Base-by-base conservation (phyloP, 768 basidiomycete species). In the Coprinellus micaceus region DNA sequence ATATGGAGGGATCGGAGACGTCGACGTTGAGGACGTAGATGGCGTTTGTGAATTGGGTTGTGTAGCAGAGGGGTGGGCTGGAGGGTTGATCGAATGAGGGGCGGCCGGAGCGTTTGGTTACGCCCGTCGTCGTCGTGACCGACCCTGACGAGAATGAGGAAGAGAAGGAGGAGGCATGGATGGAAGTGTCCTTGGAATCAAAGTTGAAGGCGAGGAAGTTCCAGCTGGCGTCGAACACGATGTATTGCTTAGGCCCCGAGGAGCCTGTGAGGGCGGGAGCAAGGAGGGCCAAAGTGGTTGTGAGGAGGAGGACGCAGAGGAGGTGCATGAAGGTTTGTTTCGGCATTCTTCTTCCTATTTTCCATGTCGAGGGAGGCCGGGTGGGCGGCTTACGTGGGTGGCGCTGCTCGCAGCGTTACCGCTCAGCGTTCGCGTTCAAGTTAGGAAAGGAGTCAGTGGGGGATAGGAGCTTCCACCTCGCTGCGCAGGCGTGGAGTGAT, bases 191-290 rank as follows among this genome's bases (percentile, higher is more conserved):
- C 64, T 89, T 87, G 57, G 84, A 86, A 54, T 86, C 82, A 58
- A 91, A 82, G 53, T 89, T 91, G 67, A 98, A 91, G 21, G 87
- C 90, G 52, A 91, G 83, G 52, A 98, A 80, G 69, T 95, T 92
- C 84, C 87, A 94, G 63, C 71, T 74, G 41, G 77, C 64, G 66
- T 96, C 94, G 66, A 95, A 94, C 21, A 86, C 81, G 37, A 93
- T 76, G 67, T 94, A 96, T 21, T 62, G 61, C 17, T 67, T 55
- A n/a, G 68, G 68, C n/a, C 65, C 64, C 24, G 59, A 58, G 5
- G 61, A 58, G 30, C 62, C 63, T 15, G 60, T 15, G 67, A 58
- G 13, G 61, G 54, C 9, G 54, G 29, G 33, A 57, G 53, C 22
- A 60, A 56, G 29, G 61, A 53, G 36, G 59, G 59, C 11, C 59